Evolutionary conservation across 768 basidiomycete species (phyloP), one percentile per base, ranked within the genome.

Genomic region (Lanmaoa pseudosensibilis): DNA sequence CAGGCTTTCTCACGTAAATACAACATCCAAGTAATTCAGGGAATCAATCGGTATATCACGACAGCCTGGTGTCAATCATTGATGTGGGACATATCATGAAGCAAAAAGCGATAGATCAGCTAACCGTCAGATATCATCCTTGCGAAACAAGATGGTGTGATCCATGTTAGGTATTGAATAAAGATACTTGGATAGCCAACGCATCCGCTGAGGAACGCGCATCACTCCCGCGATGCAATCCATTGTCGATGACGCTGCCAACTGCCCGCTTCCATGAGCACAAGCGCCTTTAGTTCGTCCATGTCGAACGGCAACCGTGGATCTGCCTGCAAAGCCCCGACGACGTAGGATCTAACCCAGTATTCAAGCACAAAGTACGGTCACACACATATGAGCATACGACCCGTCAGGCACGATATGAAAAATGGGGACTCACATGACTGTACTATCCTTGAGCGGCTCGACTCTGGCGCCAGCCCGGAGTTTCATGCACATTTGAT

Each of bases 391-490:
- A n/a, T 40, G 16, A 47, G 38, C 30, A 54, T 41, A 46, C n/a
- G 18, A 16, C 5, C 18, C 11, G 16, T 16, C 15, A 15, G 5
- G 19, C 39, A 50, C 13, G 27, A 27, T 23, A 37, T 25, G 37
- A 3, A 5, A n/a, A 30, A 43, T 5, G 27, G 18, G 13, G 7
- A 67, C 76, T 61, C 46, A 81, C 78, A 82, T 80, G 40, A 81
- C 80, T 2, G 80, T 79, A 45, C 75, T 72, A 50, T 75, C 71
- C 44, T 75, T 75, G 40, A 82, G 70, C 18, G 80, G 80, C 51
- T 78, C 73, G 27, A 71, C 61, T 50, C 61, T 58, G 13, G 33
- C 48, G 11, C 61, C 65, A 15, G 60, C 71, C 49, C 75, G 65
- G 47, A 81, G 69, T 25, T 55, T 55, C 32, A 71, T 69, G 44